Conservation (phyloP, 768 basidiomycete species). For the Amanita phalloides region DNA sequence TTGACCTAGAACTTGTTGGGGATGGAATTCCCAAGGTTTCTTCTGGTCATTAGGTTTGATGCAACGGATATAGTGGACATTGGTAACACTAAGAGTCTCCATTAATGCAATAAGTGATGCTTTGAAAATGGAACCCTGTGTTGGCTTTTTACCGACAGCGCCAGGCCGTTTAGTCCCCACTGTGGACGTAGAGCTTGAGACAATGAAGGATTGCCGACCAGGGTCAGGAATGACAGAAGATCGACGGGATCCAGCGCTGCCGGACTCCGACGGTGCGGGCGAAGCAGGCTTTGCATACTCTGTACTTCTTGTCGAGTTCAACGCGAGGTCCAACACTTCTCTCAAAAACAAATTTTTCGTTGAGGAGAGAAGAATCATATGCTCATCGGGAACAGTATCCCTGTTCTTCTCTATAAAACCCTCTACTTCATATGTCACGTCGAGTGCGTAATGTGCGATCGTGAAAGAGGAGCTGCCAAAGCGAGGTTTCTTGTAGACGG, state of each 20-base stretch:
- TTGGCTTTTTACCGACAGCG: slow-evolving; percentile 77
- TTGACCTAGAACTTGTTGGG: slow-evolving; percentile 92
- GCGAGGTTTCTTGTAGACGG: slow-evolving; percentile 96
- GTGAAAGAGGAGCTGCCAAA: slow-evolving; percentile 97
- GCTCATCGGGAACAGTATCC: slow-evolving; percentile 98
- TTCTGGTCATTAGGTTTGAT: slow-evolving; percentile 99
- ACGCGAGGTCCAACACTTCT: slow-evolving; percentile 88
- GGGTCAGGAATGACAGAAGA: slow-evolving; percentile 85
- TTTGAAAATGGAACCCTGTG: slow-evolving; percentile 98
- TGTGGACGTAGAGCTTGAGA: slow-evolving; percentile 27
- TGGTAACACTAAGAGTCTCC: slow-evolving; percentile 95
- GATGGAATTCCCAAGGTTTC: slow-evolving; percentile 92
- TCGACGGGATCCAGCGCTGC: slow-evolving; percentile 67
- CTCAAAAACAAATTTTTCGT: slow-evolving; percentile 91
- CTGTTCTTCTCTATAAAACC: slow-evolving; percentile 99
- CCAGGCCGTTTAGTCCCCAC: slow-evolving; percentile 48
- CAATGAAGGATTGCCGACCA: slow-evolving; percentile 64
- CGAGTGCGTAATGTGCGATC: slow-evolving; percentile 94
- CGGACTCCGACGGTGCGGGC: slow-evolving; percentile 71
- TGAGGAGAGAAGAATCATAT: slow-evolving; percentile 75
- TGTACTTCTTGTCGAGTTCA: slow-evolving; percentile 55
- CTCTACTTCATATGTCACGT: slow-evolving; percentile 97
- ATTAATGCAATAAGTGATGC: slow-evolving; percentile 86
- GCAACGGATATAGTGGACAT: slow-evolving; percentile 98
- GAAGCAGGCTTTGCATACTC: slow-evolving; percentile 66